Base-by-base conservation (phyloP, 2,329 filamentous ascomycete genomes). In the Nigrograna mackinnonii region DNA sequence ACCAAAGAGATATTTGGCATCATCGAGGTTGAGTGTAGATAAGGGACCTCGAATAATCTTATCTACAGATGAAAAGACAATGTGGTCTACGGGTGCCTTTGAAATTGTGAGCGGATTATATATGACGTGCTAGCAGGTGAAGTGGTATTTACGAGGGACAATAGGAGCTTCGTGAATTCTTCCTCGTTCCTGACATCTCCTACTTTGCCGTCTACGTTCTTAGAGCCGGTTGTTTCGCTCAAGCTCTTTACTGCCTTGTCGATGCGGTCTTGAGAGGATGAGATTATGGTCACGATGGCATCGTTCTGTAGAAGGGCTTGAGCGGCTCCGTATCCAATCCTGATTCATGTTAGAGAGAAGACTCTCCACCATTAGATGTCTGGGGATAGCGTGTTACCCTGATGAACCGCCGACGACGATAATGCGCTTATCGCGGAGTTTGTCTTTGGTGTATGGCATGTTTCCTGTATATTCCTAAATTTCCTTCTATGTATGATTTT, bases 271-370 rank as follows among this genome's bases (percentile, higher is more conserved):
- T 60, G 48, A 9, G 60, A 61, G 18, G 66, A 69, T 6, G 67
- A 71, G 35, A 72, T 60, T 14, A 71, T 54, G 14, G 55, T 60
- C 3, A 71, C 60, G 14, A 53, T 39, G 6, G 68, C 66, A 22
- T 68, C 68, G n/a, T 59, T 57, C 19, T 67, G 66, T 16, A 69
- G 41, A 37, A 71, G 60, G 19, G 62, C 58, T 36, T 60, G 49
- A n/a, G 68, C 68, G 3, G 62, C 68, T 19, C 68, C 68, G 39
- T 58, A 70, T n/a, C 69, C 68, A 38, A 72, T 72, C n/a, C 67
- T 70, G 5, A 24, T 22, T 1, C 4, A 12, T 12, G 21, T 40
- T 43, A 19, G 18, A 13, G 6, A 39, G 7, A 9, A 36, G 7
- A 19, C 9, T 20, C 16, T 7, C 7, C 6, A 22, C 18, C 7